Evolutionary conservation across 148 eudicot species (phyloP).

Genomic region (Spergularia marina): DNA sequence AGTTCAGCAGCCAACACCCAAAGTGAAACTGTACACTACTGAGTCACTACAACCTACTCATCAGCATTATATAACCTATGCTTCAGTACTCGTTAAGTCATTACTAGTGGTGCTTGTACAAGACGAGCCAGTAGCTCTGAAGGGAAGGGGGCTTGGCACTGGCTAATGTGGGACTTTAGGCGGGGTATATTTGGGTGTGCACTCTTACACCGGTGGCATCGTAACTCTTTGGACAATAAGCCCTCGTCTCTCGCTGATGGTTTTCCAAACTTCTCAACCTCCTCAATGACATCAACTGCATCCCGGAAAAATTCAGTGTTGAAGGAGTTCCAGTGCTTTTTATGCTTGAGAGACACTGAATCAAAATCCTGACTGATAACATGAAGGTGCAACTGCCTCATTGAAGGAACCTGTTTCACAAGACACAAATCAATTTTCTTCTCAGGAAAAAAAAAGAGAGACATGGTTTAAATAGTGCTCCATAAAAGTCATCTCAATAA

Average conservation of each 20-base stretch:
- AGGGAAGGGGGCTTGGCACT: slow-evolving; percentile 63
- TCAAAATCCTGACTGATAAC: slow-evolving; percentile 93
- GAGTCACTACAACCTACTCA: neutral
- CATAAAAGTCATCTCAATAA: no score
- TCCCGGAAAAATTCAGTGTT: slow-evolving; percentile 82
- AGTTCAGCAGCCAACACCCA: neutral
- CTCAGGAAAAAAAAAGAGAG: no score
- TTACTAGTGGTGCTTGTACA: slow-evolving; percentile 34
- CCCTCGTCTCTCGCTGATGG: slow-evolving; percentile 46
- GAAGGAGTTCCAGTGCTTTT: slow-evolving; percentile 99
- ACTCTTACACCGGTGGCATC: slow-evolving; percentile 89
- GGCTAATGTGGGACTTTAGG: slow-evolving; percentile 60
- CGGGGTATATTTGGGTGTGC: slow-evolving; percentile 94
- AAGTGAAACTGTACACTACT: neutral
- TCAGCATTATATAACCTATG: neutral
- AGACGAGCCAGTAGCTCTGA: slow-evolving; percentile 48
- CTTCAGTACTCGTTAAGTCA: slow-evolving; percentile 8
- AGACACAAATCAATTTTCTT: neutral
- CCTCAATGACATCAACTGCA: slow-evolving; percentile 77
- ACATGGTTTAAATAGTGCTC: no score
- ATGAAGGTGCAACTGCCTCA: slow-evolving; percentile 91
- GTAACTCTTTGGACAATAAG: slow-evolving; percentile 57
- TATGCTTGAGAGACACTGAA: slow-evolving; percentile 72
- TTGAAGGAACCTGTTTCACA: slow-evolving; percentile 66
- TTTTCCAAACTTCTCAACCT: slow-evolving; percentile 48